Percentiles rank a stretch among this genome's conserved stretches.
Evolutionary conservation across 805 yeast genomes (phyloP).

Genomic region (Yamadazyma phyllophila): DNA sequence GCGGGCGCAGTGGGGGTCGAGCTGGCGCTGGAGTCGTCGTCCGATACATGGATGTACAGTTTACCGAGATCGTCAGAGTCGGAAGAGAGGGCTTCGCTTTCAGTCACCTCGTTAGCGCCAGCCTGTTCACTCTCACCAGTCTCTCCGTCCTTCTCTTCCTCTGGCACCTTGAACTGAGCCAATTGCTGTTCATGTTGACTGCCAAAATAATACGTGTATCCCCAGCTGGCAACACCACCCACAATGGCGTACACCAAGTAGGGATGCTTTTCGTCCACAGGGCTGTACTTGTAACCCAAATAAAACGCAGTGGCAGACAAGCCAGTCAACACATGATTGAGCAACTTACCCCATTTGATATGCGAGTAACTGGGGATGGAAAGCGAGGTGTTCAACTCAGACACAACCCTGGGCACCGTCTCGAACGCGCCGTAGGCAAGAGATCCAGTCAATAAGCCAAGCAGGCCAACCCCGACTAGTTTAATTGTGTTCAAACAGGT

Average conservation of each 20-base stretch:
- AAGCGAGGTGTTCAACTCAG: constrained; percentile 14
- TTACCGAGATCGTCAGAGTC: constrained; percentile 29
- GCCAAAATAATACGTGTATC: constrained; percentile 18
- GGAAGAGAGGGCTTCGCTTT: constrained; percentile 3
- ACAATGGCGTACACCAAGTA: constrained; percentile 65
- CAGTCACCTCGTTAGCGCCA: neutral
- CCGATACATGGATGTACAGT: constrained; percentile 44
- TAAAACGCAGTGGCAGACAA: constrained; percentile 51
- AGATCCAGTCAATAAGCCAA: constrained; percentile 62
- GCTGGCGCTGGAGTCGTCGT: constrained; percentile 24
- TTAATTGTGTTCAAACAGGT: constrained; percentile 49
- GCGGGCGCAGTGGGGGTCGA: neutral
- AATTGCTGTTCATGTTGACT: constrained; percentile 18
- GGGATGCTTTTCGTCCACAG: constrained; percentile 62
- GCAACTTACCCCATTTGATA: constrained; percentile 22
- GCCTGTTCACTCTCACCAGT: neutral
- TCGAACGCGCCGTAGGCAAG: constrained; percentile 41
- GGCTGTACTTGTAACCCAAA: constrained; percentile 56
- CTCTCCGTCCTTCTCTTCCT: neutral
- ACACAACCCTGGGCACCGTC: constrained; percentile 29
- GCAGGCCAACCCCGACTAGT: constrained; percentile 60
- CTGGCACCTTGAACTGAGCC: constrained; percentile 4
- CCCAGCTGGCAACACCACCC: constrained; percentile 47
- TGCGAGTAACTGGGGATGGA: constrained; percentile 19
- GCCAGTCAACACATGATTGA: constrained; percentile 39